A percentile compares a stretch with the other conserved stretches of the same genome.
These are phyloP conservation scores for Fraxinus platypoda DNA, from an alignment of 305 asterid genomes.

Conservation along the genomic window DNA sequence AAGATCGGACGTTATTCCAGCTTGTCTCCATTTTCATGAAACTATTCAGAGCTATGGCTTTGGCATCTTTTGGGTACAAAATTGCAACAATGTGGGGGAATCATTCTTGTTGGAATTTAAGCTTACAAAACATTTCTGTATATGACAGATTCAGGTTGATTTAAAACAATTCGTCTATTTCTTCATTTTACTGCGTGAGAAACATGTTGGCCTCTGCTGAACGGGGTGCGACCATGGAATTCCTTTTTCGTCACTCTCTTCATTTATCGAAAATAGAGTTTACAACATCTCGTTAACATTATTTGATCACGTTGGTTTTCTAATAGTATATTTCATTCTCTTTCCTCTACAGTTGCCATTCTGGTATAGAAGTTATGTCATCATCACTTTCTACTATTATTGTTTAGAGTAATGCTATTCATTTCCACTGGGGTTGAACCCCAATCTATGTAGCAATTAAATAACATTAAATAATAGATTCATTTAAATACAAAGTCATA, in stretches of 20 bases:
- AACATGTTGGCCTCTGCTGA: not conserved
- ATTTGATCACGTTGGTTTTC: not conserved
- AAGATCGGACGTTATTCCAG: too few species aligned
- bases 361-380: not conserved
- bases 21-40: too few species aligned
- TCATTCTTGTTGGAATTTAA: not conserved
- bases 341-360: not conserved
- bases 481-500: too few species aligned
- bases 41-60: not conserved
- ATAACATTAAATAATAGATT: too few species aligned
- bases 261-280: not conserved
- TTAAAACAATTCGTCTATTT: not conserved
- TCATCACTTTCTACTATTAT: too few species aligned
- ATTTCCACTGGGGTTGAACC: too few species aligned
- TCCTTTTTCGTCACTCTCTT: not conserved
- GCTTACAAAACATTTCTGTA: too few species aligned
- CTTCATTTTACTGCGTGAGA: not conserved
- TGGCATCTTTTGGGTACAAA: not conserved
- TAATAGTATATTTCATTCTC: not conserved
- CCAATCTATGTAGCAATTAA: too few species aligned
- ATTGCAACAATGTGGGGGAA: not conserved
- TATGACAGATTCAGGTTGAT: not conserved
- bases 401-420: too few species aligned
- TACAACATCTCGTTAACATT: not conserved
- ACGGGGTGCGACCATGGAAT: not conserved